phyloP scores from a whole-genome alignment of 177 flowering plant genomes.

The Vitis hybrid region DNA sequence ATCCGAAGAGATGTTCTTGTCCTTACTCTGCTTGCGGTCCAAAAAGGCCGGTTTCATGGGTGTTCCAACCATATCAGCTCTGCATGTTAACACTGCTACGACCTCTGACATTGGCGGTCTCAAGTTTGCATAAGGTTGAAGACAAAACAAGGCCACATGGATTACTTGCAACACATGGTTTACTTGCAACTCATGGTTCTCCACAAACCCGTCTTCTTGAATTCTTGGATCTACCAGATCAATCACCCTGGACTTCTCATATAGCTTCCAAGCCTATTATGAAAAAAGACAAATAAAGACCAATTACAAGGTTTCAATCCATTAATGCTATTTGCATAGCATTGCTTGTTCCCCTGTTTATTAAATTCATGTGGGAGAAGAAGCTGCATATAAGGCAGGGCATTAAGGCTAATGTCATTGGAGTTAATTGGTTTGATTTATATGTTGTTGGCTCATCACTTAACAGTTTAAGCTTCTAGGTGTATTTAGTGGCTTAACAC shows the following conservation, averaged over 20 bases:
- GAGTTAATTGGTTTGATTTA: no score
- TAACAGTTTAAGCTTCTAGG: no score
- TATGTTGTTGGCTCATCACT: no score
- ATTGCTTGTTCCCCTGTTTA: no score
- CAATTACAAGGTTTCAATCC: neutral
- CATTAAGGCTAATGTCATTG: no score
- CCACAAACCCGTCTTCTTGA: conserved; percentile 34
- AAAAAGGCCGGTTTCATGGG: conserved; percentile 54
- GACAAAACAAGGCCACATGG: conserved; percentile 61
- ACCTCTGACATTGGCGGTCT: conserved; percentile 80
- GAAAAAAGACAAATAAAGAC: conserved; percentile 5
- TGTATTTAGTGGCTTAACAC: no score
- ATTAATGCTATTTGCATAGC: no score
- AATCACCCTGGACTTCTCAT: conserved; percentile 41
- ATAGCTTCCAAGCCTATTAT: conserved; percentile 69
- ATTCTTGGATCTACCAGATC: conserved; percentile 58
- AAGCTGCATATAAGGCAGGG: no score
- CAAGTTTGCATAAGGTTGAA: conserved; percentile 53
- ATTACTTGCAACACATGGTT: conserved; percentile 37
- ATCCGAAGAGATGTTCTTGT: conserved; percentile 47
- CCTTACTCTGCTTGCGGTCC: conserved; percentile 33
- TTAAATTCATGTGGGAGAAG: no score
- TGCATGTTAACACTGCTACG: conserved; percentile 63
- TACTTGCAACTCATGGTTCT: conserved; percentile 22
- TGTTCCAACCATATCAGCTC: conserved; percentile 31